Evolutionary conservation across 495 filamentous ascomycete species (phyloP).

Genomic region (Cladorrhinum samala): DNA sequence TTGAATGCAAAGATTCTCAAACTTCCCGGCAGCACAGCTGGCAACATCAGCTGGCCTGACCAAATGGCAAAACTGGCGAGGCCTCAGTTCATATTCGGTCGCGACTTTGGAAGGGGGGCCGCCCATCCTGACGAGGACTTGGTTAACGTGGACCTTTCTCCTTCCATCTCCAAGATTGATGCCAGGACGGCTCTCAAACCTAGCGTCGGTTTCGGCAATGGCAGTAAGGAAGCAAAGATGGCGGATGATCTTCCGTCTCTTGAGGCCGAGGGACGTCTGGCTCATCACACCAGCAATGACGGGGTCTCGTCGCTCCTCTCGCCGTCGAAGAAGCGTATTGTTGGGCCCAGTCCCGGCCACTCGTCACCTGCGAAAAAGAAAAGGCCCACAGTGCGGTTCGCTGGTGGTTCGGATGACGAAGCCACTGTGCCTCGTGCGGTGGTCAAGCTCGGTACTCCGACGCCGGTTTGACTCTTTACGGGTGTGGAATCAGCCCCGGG

Average conservation of each 20-base stretch:
- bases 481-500: too few relatives aligned
- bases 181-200: too few relatives aligned
- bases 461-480: neutral
- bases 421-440: neutral
- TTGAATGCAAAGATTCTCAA: constrained; percentile 61
- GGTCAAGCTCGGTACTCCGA: neutral
- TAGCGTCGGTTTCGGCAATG: too few relatives aligned
- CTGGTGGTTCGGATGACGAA: neutral
- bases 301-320: too few relatives aligned
- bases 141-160: constrained; percentile 10
- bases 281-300: too few relatives aligned
- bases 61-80: constrained; percentile 52
- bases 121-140: constrained; percentile 34
- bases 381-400: constrained; percentile 7
- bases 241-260: too few relatives aligned
- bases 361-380: constrained; percentile 2
- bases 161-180: neutral
- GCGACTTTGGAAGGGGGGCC: constrained; percentile 29
- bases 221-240: too few relatives aligned
- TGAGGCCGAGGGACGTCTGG: too few relatives aligned
- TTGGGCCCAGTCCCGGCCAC: too few relatives aligned
- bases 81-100: constrained; percentile 56
- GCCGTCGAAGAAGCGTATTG: too few relatives aligned
- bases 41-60: constrained; percentile 25
- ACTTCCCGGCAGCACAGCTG: constrained; percentile 39